phyloP scores from a whole-genome alignment of 2,329 filamentous ascomycete genomes.

The Colletotrichum shisoi region DNA sequence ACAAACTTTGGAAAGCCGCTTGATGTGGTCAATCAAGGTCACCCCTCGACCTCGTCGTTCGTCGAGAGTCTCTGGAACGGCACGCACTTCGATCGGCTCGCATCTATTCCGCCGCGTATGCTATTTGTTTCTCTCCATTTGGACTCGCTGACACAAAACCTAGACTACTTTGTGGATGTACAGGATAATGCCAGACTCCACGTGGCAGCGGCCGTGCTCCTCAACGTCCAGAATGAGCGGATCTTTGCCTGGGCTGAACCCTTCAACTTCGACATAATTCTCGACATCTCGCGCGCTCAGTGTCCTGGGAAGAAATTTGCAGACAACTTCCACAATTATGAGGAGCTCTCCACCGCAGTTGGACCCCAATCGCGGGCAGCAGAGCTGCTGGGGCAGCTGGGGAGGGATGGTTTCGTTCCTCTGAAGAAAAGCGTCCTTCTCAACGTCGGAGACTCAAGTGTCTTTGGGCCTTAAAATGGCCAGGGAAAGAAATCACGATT shows the following conservation, averaged over 20 bases:
- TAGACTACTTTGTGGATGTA: constrained; percentile 58
- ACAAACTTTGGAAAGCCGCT: constrained; percentile 44
- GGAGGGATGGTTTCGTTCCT: constrained; percentile 20
- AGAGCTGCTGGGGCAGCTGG: constrained; percentile 16
- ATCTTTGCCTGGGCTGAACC: constrained; percentile 62
- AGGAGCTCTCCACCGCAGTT: constrained; percentile 16
- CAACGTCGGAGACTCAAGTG: constrained; percentile 15
- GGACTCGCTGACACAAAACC: background rate
- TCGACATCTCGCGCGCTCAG: constrained; percentile 43
- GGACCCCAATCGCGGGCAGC: constrained; percentile 11
- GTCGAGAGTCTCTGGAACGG: constrained; percentile 43
- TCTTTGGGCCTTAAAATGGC: background rate
- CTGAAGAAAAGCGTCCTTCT: constrained; percentile 24
- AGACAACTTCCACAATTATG: constrained; percentile 41
- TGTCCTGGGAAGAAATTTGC: constrained; percentile 40
- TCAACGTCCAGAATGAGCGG: constrained; percentile 56
- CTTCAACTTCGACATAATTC: constrained; percentile 57
- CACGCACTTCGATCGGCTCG: constrained; percentile 18
- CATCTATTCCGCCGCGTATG: constrained; percentile 29
- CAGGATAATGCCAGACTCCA: constrained; percentile 62
- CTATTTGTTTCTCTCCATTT: no score
- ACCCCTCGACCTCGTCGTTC: constrained; percentile 42
- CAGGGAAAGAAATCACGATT: background rate
- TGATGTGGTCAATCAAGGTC: constrained; percentile 41
- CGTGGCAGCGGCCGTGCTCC: constrained; percentile 59